Evolutionary conservation across 495 filamentous ascomycete genomes (phyloP).

Genomic region (Daldinia concentrica): DNA sequence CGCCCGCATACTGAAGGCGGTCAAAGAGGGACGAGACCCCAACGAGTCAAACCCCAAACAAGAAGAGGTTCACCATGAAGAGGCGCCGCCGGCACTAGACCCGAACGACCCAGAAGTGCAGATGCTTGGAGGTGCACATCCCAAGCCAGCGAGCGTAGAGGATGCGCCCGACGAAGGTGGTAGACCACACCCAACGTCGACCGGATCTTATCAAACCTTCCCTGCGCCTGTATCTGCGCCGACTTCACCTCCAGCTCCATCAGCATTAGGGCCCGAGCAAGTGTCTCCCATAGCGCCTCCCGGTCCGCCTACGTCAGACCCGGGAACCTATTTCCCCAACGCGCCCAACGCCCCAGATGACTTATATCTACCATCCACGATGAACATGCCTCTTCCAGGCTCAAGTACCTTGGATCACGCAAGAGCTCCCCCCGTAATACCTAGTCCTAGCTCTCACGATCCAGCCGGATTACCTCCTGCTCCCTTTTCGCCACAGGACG

Average conservation of each 20-base stretch:
- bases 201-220: constrained; percentile 51
- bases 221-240: constrained; percentile 47
- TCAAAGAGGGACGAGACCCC: constrained; percentile 90
- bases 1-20: constrained; percentile 85
- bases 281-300: constrained; percentile 52
- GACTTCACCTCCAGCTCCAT: constrained; percentile 55
- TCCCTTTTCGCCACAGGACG: constrained; percentile 13
- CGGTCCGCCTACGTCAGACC: constrained; percentile 42
- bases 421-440: constrained; percentile 36
- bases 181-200: constrained; percentile 43
- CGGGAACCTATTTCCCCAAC: constrained; percentile 42
- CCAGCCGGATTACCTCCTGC: constrained; percentile 32
- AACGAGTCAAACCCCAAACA: constrained; percentile 84
- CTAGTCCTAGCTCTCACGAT: constrained; percentile 41
- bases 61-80: constrained; percentile 40
- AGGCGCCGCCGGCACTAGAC: constrained; percentile 63
- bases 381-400: constrained; percentile 42
- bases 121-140: constrained; percentile 54
- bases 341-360: constrained; percentile 31
- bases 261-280: constrained; percentile 41
- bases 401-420: constrained; percentile 2
- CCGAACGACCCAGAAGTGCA: constrained; percentile 71
- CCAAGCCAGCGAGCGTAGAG: constrained; percentile 67
- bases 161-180: constrained; percentile 60
- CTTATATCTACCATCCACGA: constrained; percentile 42